Base-by-base conservation (phyloP, 2,329 filamentous ascomycete genomes). In the Aspergillus sp. region DNA sequence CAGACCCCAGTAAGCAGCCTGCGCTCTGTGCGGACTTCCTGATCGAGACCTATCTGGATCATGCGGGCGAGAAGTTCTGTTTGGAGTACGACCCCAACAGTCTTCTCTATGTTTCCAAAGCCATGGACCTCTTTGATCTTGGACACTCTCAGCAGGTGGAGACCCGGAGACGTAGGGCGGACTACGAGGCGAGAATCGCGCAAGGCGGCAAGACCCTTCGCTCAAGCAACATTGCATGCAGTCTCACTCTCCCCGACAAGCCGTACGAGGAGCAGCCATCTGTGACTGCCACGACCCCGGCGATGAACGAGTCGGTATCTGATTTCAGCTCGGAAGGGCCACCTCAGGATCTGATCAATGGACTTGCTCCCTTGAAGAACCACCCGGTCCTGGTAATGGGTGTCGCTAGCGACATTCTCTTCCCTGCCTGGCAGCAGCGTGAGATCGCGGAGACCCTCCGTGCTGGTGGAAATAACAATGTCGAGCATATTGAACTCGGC, bases 51-150 rank as follows among this genome's bases (percentile, higher is more conserved):
- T 99, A 99, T 68, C 83, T 99, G 16, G 94, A 99, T 71, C 94
- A 99, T 66, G 94, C 94, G 0, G 94, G 94, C 17, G 94, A 99
- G 77, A 99, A 99, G 73, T 99, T 96, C 78, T 97, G 91, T 68
- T 80, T 99, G 21, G 92, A 94, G 58, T 97, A 97, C 69, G 94
- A 99, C 65, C 86, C 94, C 21, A 99, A 99, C 74, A 96, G 91
- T 66, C 76, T 97, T 36, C 79, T 99, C 2, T 99, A 99, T 71
- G 90, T 99, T 52, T 96, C 91, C 71, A 99, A 99, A 75, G 94
- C 94, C 4, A 99, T 99, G 94, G 94, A 99, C 68, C 79, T 99
- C 11, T 99, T 99, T 70, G 94, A 99, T 65, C 82, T 99, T 0
- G 91, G 94, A 20, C 77, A 78, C 45, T 81, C 84, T 38, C 86